Evolutionary conservation across 139 green algal species (phyloP).

Genomic region (Volvox africanus): DNA sequence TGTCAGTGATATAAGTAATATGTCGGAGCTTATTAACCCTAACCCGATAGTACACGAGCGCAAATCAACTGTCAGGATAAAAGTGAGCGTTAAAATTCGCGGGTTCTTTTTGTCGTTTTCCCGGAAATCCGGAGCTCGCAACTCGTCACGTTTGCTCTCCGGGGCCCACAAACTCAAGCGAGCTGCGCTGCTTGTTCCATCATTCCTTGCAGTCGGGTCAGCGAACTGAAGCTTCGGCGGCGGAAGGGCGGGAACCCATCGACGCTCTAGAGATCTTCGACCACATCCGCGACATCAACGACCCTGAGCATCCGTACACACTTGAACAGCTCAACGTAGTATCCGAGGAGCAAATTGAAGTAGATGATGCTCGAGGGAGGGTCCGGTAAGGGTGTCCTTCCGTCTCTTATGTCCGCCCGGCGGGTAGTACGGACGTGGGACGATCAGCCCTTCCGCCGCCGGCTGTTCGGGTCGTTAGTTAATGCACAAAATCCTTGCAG

Average conservation of each 20-base stretch:
- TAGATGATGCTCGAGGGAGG: constrained; percentile 75
- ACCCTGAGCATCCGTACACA: constrained; percentile 98
- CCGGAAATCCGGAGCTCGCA: too few species aligned
- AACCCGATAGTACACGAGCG: constrained; percentile 75
- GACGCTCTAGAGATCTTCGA: constrained; percentile 79
- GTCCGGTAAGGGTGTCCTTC: constrained; percentile 64
- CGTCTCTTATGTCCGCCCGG: too few species aligned
- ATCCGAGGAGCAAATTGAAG: constrained; percentile 76
- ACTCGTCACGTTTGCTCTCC: neutral
- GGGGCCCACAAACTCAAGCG: neutral
- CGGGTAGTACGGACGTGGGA: too few species aligned
- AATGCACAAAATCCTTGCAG: too few species aligned
- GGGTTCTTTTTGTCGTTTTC: neutral
- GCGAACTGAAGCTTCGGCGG: neutral
- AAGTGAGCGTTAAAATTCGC: constrained; percentile 13
- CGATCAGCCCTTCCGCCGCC: too few species aligned
- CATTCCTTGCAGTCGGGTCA: neutral
- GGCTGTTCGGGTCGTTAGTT: too few species aligned
- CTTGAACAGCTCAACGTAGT: constrained; percentile 97
- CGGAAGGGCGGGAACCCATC: constrained; percentile 78
- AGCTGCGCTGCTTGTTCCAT: neutral
- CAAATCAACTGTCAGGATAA: constrained; percentile 32
- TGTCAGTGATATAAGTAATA: neutral
- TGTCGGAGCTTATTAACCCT: constrained; percentile 81
- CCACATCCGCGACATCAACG: constrained; percentile 93